These are phyloP conservation scores for Globisporangium heterothallicum DNA, from an alignment of 352 stramenopile genomes.

Conservation along the genomic window DNA sequence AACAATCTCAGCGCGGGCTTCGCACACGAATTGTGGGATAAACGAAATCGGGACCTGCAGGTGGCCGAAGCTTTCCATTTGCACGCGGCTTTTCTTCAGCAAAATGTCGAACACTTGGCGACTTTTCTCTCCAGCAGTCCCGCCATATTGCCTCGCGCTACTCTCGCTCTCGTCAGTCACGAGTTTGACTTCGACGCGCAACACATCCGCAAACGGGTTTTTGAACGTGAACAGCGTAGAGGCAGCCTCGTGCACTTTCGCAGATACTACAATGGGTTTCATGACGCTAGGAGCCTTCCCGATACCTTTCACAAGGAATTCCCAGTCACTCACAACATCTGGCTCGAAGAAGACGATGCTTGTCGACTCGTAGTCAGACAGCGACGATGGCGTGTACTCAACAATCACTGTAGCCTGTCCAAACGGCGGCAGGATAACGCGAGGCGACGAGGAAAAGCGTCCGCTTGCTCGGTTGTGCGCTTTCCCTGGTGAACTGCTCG, in stretches of 20 bases:
- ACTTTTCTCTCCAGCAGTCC: not conserved
- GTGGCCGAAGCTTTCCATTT: conserved; percentile 77
- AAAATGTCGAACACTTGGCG: conserved; percentile 63
- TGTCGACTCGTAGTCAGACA: conserved; percentile 73
- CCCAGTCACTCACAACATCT: conserved; percentile 84
- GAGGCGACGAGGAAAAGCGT: not conserved
- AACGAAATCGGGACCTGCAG: conserved; percentile 92
- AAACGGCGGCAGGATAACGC: conserved; percentile 64
- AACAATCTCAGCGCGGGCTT: conserved; percentile 61
- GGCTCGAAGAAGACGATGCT: conserved; percentile 73
- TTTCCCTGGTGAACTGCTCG: not conserved
- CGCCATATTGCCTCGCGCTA: not conserved
- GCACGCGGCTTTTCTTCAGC: conserved; percentile 62
- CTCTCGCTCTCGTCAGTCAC: conserved; percentile 9
- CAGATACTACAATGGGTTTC: conserved; percentile 64
- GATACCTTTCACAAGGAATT: conserved; percentile 74
- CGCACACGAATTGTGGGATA: conserved; percentile 62
- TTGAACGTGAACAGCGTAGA: conserved; percentile 89
- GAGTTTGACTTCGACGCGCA: conserved; percentile 82
- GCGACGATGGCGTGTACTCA: conserved; percentile 87
- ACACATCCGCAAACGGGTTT: conserved; percentile 85
- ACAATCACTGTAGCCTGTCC: conserved; percentile 59
- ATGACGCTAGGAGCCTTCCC: conserved; percentile 88
- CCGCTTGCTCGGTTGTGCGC: not conserved
- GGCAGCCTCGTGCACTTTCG: conserved; percentile 72